Base-by-base conservation (phyloP, 371 early-diverging fungal genomes). In the Batkoa obscura region DNA sequence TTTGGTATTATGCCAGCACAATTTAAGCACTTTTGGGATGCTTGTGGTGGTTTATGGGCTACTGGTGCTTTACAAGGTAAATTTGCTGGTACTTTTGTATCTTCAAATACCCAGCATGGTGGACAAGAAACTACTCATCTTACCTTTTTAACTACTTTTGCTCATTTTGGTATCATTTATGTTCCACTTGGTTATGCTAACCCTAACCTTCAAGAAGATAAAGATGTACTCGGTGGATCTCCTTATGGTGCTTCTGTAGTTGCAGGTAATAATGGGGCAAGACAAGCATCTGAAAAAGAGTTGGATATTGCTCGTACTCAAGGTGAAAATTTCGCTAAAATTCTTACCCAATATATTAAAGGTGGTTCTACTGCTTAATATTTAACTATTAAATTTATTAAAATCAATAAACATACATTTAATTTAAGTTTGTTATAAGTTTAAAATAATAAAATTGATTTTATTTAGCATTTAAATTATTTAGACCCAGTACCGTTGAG, bases 91-190 rank as follows among this genome's bases (percentile, higher is more conserved):
- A 65, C 73, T 52, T 90, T 90, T 64, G 77, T 78, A 45, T 78
- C 81, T 35, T 79, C 88, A 2, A 80, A 71, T 13, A 67, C 78
- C 46, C 83, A 80, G 64, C 76, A 76, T 58, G 87, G 86, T 50
- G 89, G 88, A 6, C 82, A 83, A 60, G 90, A 89, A 63, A 79
- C 84, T 3, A 85, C 88, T 0, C 80, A 80, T 2, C 63, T 74
- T 13, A 73, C 79, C 23, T 70, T 80, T 38, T 50, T 90, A 35
- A 70, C 82, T 9, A 76, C 74, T 57, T 73, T 86, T 47, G 79
- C 72, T 17, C 89, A 90, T 67, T 87, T 84, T 56, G 91, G 89
- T 3, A 73, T 90, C 57, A 68, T 74, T 51, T 89, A 76, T 57
- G 84, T 89, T 10, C 86, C 90, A 1, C 64, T 87, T 52, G 84